A percentile compares a stretch with the other conserved stretches of the same genome.
Conservation (phyloP, 164 flowering plant species). For the Chimonanthus praecox region DNA sequence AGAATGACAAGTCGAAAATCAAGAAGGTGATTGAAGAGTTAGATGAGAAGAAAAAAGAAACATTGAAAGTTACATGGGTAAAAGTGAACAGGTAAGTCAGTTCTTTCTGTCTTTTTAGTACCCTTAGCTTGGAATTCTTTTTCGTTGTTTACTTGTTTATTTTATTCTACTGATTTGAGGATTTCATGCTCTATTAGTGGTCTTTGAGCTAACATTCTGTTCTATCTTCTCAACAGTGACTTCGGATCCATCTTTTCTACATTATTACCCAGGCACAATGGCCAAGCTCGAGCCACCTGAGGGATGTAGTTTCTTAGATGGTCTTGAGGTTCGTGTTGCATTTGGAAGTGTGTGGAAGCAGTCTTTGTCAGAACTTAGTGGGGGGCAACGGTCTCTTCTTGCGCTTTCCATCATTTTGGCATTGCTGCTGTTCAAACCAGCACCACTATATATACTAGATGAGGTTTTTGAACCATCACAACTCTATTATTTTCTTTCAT, state of each 20-base stretch:
- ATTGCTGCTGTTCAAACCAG: slow-evolving; percentile 96
- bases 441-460: slow-evolving; percentile 94
- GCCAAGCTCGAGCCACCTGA: slow-evolving; percentile 97
- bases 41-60: slow-evolving; percentile 98
- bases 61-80: slow-evolving; percentile 88
- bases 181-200: not conserved
- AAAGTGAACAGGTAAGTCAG: slow-evolving; percentile 77
- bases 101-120: not conserved
- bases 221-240: slow-evolving; percentile 44
- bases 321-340: slow-evolving; percentile 97
- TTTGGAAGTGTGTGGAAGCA: slow-evolving; percentile 99
- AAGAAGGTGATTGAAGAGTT: slow-evolving; percentile 93
- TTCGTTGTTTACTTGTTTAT: not conserved
- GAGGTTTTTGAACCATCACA: slow-evolving; percentile 50
- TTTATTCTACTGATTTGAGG: not conserved
- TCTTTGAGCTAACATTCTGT: slow-evolving; percentile 1
- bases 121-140: not conserved
- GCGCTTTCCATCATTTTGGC: slow-evolving; percentile 95
- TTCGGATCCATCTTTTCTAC: slow-evolving; percentile 99
- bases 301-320: slow-evolving; percentile 93
- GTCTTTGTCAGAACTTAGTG: slow-evolving; percentile 96
- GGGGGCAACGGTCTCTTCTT: slow-evolving; percentile 92
- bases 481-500: not conserved
- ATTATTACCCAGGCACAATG: slow-evolving; percentile 89
- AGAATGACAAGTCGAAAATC: slow-evolving; percentile 97